Evolutionary conservation across 257 asterid genomes (phyloP), one percentile per base, ranked within the genome.

Genomic region (Leptodermis oblonga): DNA sequence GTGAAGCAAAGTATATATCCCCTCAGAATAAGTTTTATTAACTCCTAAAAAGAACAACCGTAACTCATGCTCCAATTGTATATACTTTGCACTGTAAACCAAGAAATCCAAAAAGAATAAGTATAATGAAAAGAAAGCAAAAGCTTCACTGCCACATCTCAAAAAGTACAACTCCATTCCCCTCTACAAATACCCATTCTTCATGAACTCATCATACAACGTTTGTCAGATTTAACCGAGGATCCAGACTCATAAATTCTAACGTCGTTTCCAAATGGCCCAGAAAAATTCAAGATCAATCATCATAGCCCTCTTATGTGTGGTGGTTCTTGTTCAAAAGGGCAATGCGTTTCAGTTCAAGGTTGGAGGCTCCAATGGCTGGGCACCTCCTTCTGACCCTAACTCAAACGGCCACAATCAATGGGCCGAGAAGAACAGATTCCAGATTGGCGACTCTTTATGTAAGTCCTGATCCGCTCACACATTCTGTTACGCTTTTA

Each of bases 321-420:
- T 86, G 55, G 46, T 72, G 48, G 17, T 86, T 33, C 7, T 88
- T 77, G 67, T 76, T 26, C 83, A 82, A 62, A 71, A 70, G 62
- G 80, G 79, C 39, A 52, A 67, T 70, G 94, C 84, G 12, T 88
- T 73, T 65, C 84, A 85, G 51, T 88, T 77, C 80, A 86, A 73
- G 36, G 90, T 90, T 11, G 97, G 97, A 58, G 98, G 97, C 23
- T 49, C 82, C 25, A 68, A 59, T 45, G 89, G 84, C n/a, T 90
- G 98, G 98, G 66, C 81, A 71, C 73, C 76, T 37, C 96, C 96
- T 28, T 4, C 78, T 70, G 90, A 87, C 70, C 74, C 90, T 7
- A 82, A 75, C 62, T 72, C 86, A 31, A 69, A 81, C 11, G 62
- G 55, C 81, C 68, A 65, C 63, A 77, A 78, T 42, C 77, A 75